Evolutionary conservation across 768 basidiomycete species (phyloP).

Genomic region (Antrodiella citrinella): DNA sequence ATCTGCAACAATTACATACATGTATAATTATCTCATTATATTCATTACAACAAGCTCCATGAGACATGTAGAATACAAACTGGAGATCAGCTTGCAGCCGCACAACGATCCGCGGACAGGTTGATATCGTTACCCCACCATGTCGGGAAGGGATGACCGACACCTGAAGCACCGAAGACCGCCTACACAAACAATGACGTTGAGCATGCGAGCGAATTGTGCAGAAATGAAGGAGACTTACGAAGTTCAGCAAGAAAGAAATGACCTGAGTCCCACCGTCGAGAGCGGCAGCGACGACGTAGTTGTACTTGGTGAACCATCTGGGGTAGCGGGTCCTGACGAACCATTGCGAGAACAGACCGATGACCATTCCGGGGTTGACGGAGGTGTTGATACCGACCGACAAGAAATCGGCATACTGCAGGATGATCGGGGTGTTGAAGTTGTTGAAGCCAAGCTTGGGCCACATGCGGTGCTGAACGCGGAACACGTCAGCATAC

Average conservation of each 20-base stretch:
- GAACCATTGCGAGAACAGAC: conserved; percentile 40
- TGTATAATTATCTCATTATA: neutral
- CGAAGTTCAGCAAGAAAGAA: conserved; percentile 27
- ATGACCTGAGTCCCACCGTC: conserved; percentile 32
- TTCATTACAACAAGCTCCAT: neutral
- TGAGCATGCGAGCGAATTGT: conserved; percentile 3
- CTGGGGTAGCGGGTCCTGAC: conserved; percentile 29
- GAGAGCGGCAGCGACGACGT: conserved; percentile 31
- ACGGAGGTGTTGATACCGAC: conserved; percentile 52
- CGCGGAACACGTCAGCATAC: neutral
- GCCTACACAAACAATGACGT: conserved; percentile 11
- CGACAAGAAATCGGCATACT: conserved; percentile 34
- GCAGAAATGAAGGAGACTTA: conserved; percentile 11
- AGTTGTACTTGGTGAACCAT: conserved; percentile 34
- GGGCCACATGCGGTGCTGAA: conserved; percentile 37
- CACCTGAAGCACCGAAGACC: conserved; percentile 22
- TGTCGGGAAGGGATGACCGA: conserved; percentile 18
- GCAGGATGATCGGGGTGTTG: conserved; percentile 37
- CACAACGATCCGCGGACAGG: conserved; percentile 20
- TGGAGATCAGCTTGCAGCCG: conserved; percentile 9
- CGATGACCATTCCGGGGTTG: conserved; percentile 31
- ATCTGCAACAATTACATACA: too few relatives aligned
- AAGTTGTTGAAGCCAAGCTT: conserved; percentile 38
- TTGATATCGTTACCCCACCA: conserved; percentile 21
- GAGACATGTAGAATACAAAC: neutral